Percentiles rank a stretch among this genome's conserved stretches.
These are phyloP conservation scores for Stenogyne calaminthoides DNA, from an alignment of 305 asterid species.

Conservation along the genomic window DNA sequence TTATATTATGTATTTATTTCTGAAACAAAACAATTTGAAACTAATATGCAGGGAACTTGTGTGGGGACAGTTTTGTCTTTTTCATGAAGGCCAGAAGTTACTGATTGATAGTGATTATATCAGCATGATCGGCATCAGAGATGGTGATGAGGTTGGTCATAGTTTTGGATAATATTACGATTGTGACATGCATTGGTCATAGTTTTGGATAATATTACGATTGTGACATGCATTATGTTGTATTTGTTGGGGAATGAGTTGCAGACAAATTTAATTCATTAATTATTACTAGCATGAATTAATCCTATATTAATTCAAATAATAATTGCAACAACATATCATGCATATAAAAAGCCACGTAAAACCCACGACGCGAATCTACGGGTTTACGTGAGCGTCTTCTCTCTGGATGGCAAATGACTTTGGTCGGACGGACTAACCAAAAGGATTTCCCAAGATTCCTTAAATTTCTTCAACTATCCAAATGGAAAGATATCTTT, in stretches of 20 bases:
- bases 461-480: no score
- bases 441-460: no score
- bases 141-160: slow-evolving; percentile 77
- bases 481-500: no score
- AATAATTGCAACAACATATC: no score
- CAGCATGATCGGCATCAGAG: slow-evolving; percentile 62
- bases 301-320: no score
- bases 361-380: no score
- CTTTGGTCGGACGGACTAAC: no score
- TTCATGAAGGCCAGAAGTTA: slow-evolving; percentile 68
- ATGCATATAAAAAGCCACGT: no score
- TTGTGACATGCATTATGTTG: not conserved
- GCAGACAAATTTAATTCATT: no score
- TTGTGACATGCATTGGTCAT: slow-evolving; percentile 21
- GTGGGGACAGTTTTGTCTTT: slow-evolving; percentile 88
- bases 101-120: slow-evolving; percentile 55
- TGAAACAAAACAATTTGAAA: slow-evolving; percentile 6
- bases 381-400: no score
- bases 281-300: slow-evolving; percentile 5
- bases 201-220: not conserved
- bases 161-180: not conserved
- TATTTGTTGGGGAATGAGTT: no score
- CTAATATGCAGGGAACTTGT: slow-evolving; percentile 67
- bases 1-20: slow-evolving; percentile 10
- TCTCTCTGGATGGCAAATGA: no score